Evolutionary conservation across 805 yeast genomes (phyloP), one percentile per base, ranked within the genome.

Genomic region (Ogataea populi-albae): DNA sequence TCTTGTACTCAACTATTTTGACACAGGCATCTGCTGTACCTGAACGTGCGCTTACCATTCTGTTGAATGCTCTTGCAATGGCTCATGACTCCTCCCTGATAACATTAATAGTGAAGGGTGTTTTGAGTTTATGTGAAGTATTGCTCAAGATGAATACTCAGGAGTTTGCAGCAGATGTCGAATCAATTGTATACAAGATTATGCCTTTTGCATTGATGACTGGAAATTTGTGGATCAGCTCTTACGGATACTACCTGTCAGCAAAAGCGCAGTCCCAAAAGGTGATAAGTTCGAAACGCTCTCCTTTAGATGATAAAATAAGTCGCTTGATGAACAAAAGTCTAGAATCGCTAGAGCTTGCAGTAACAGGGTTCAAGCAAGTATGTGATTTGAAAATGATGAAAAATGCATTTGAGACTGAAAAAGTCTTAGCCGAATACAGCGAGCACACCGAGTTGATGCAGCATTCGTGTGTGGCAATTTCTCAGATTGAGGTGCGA

Each of bases 51-150:
- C 43, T 81, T 6, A 69, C 81, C 1, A 50, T 70, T 14, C 48
- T 79, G 0, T 51, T 74, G 5, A 75, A 74, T 41, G 66, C 77
- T 34, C 55, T 81, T 2, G 68, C 71, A 30, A 49, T 65, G 9
- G 73, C 83, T 0, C 65, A 67, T 15, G 50, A 55, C 4, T 63
- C 72, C 6, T 76, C 81, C 2, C 65, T 73, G 35, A 54, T 65
- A 3, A 53, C 71, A 0, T 52, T 73, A 6, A 54, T 68, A 1
- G 63, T 71, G 1, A 77, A 75, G 40, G 75, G 77, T 0, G 49
- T 73, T 3, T 38, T 76, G 5, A 53, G 68, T 3, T 54, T 83
- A 18, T 61, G 72, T 17, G 62, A 69, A 11, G 55, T 76, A 3
- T 50, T 81, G 14, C 56, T 68, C 26, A 56, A 58, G 8, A 48